These are phyloP conservation scores for Trapa incisa DNA, from an alignment of 345 rosid species.

Conservation along the genomic window DNA sequence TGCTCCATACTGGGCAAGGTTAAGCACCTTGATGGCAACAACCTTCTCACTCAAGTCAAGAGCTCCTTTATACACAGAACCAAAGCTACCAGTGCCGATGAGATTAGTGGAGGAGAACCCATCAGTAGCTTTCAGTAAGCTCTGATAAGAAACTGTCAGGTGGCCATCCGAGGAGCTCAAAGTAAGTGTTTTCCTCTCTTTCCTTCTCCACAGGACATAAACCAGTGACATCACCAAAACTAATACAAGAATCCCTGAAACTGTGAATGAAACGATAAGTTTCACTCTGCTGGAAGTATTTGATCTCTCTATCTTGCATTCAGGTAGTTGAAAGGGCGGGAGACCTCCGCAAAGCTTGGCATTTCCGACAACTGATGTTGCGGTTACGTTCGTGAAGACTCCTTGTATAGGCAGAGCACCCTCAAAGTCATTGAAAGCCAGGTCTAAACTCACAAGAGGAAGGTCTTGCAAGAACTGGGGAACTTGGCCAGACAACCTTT, in stretches of 20 bases:
- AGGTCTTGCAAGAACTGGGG: constrained; percentile 7
- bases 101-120: constrained; percentile 3
- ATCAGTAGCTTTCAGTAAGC: constrained; percentile 2
- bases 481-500: constrained; percentile 4
- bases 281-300: neutral
- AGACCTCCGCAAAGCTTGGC: neutral
- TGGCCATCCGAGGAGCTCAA: neutral
- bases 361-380: constrained; percentile 1
- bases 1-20: constrained; percentile 3
- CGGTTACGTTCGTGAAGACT: constrained; percentile 1
- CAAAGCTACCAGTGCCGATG: constrained; percentile 4
- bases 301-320: neutral
- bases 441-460: constrained; percentile 1
- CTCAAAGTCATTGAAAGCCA: constrained; percentile 15
- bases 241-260: neutral
- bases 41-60: neutral
- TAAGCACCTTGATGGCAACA: constrained; percentile 5
- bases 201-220: neutral
- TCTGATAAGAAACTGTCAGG: neutral
- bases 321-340: neutral
- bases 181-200: neutral
- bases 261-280: neutral
- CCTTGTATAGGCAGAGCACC: constrained; percentile 16
- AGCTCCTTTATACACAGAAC: neutral
- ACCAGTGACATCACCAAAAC: neutral